phyloP scores from a whole-genome alignment of 2,329 filamentous ascomycete species.

The Fusarium globosum region DNA sequence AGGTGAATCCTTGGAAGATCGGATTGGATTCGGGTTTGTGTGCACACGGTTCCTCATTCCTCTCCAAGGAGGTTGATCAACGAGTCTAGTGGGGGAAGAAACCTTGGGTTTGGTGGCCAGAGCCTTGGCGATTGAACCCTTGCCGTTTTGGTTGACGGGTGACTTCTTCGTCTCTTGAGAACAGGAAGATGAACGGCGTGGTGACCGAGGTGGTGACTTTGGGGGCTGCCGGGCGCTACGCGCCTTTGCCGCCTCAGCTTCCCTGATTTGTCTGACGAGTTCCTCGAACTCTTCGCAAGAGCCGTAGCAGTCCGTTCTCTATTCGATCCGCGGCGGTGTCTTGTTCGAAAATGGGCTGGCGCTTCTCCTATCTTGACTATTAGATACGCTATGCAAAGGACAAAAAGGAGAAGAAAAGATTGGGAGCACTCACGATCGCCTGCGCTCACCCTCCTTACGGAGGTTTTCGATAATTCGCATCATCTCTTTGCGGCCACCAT shows the following conservation, averaged over 20 bases:
- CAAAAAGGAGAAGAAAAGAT: accelerated
- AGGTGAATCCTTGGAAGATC: neutral
- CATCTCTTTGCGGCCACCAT: constrained; percentile 88
- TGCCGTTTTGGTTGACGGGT: neutral
- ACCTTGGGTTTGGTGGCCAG: neutral
- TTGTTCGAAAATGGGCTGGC: constrained; percentile 53
- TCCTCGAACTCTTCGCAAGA: constrained; percentile 46
- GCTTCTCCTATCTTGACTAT: constrained; percentile 49
- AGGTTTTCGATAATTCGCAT: constrained; percentile 87
- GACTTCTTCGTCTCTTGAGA: neutral
- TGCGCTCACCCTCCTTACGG: constrained; percentile 86
- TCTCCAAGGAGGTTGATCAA: constrained; percentile 20
- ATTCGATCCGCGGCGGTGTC: constrained; percentile 58
- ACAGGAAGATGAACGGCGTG: neutral
- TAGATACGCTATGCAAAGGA: constrained; percentile 15
- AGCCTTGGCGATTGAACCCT: neutral
- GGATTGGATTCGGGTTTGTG: neutral
- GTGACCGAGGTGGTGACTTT: neutral
- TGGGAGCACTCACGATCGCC: constrained; percentile 74
- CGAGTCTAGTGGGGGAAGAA: neutral
- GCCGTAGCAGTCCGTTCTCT: constrained; percentile 50
- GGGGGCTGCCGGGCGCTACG: neutral
- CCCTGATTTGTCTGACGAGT: constrained; percentile 30
- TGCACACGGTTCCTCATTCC: constrained; percentile 22
- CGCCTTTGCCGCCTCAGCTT: neutral